Evolutionary conservation across 140 eudicot genomes (phyloP).

Genomic region (Senecio squalidus): DNA sequence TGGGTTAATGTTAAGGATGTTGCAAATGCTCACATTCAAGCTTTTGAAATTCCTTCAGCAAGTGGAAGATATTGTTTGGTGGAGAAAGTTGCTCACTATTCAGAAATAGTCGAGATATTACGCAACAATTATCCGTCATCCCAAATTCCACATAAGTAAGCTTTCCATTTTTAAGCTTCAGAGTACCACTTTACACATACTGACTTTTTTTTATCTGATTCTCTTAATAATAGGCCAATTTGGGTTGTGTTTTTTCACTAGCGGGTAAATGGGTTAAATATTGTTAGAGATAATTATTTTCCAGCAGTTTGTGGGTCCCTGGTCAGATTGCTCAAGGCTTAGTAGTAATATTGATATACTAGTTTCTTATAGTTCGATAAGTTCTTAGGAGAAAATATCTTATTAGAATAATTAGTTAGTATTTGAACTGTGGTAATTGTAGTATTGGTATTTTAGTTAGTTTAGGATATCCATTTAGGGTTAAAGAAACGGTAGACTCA

Average conservation of each 20-base stretch:
- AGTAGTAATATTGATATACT: too few species aligned
- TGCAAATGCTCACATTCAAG: constrained; percentile 52
- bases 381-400: too few species aligned
- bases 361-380: too few species aligned
- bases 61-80: constrained; percentile 47
- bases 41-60: constrained; percentile 55
- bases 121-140: constrained; percentile 36
- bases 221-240: not conserved
- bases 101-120: constrained; percentile 32
- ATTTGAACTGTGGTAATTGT: too few species aligned
- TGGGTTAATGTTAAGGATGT: constrained; percentile 60
- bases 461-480: too few species aligned
- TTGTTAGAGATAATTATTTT: too few species aligned
- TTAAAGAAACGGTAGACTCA: too few species aligned
- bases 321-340: too few species aligned
- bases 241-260: not conserved
- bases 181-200: not conserved
- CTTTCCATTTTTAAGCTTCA: not conserved
- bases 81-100: constrained; percentile 38
- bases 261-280: not conserved
- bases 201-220: not conserved
- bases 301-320: too few species aligned
- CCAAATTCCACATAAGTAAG: constrained; percentile 33
- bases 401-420: too few species aligned
- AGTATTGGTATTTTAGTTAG: too few species aligned